These are phyloP conservation scores for Botrytis sinoallii DNA, from an alignment of 2,329 filamentous ascomycete species.

Conservation along the genomic window DNA sequence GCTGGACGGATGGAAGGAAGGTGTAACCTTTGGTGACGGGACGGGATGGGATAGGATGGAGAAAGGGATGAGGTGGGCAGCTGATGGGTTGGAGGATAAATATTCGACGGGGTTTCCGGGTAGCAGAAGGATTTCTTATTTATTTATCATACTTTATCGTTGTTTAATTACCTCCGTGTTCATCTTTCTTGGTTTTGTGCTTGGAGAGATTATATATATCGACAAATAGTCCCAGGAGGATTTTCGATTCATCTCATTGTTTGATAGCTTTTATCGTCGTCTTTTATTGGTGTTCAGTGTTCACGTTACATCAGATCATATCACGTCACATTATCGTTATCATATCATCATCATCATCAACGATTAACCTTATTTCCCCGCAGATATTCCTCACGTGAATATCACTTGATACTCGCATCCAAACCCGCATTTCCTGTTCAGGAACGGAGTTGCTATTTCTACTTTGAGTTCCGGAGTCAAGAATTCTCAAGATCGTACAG, in stretches of 20 bases:
- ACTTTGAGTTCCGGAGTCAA: constrained; percentile 3
- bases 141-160: not conserved
- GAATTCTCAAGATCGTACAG: not conserved
- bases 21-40: not conserved
- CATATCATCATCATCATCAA: not conserved
- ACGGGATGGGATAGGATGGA: not conserved
- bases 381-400: not conserved
- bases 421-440: not conserved
- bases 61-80: not conserved
- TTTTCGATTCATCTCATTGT: not conserved
- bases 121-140: not conserved
- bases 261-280: not conserved
- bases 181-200: not conserved
- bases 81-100: not conserved
- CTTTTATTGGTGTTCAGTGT: not conserved
- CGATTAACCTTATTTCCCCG: not conserved
- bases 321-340: not conserved
- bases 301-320: not conserved
- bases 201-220: not conserved
- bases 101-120: not conserved
- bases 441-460: constrained; percentile 6
- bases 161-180: not conserved
- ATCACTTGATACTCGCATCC: not conserved
- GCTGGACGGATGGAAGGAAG: not conserved
- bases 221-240: not conserved